Evolutionary conservation across 139 green algal genomes (phyloP).

Genomic region (Coccomyxa sp.): DNA sequence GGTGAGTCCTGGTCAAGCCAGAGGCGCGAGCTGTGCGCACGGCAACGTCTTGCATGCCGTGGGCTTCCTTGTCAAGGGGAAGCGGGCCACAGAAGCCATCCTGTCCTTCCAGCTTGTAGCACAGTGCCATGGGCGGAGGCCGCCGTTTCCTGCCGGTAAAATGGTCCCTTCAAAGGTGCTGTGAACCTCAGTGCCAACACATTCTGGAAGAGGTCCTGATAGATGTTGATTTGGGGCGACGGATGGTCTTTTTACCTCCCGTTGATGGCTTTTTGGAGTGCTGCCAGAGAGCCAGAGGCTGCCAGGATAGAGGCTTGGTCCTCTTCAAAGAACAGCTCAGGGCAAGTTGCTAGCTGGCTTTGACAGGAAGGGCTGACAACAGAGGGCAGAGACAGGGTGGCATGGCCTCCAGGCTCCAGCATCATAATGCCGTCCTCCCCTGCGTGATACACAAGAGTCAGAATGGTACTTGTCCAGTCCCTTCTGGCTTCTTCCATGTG

Average conservation of each 20-base stretch:
- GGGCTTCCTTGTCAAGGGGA: constrained; percentile 11
- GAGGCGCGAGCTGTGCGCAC: background rate
- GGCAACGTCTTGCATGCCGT: background rate
- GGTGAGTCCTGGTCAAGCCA: background rate
- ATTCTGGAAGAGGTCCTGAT: background rate
- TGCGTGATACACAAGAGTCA: background rate
- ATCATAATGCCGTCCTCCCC: background rate
- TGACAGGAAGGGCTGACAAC: too few species aligned
- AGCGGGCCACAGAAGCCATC: constrained; percentile 23
- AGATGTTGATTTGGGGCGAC: background rate
- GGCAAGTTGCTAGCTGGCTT: too few species aligned
- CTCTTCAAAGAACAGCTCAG: too few species aligned
- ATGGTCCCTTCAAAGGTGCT: background rate
- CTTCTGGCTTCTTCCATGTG: background rate
- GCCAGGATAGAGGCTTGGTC: too few species aligned
- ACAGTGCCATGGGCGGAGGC: constrained; percentile 6
- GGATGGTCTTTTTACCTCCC: too few species aligned
- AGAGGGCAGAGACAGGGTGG: too few species aligned
- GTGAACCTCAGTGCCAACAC: background rate
- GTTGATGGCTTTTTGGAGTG: too few species aligned
- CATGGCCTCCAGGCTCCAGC: too few species aligned
- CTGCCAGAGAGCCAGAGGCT: too few species aligned
- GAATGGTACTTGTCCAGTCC: background rate
- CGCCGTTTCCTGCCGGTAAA: background rate
- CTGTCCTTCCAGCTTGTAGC: constrained; percentile 23